These are phyloP conservation scores for Claviceps arundinis DNA, from an alignment of 2,329 filamentous ascomycete genomes.

Conservation along the genomic window DNA sequence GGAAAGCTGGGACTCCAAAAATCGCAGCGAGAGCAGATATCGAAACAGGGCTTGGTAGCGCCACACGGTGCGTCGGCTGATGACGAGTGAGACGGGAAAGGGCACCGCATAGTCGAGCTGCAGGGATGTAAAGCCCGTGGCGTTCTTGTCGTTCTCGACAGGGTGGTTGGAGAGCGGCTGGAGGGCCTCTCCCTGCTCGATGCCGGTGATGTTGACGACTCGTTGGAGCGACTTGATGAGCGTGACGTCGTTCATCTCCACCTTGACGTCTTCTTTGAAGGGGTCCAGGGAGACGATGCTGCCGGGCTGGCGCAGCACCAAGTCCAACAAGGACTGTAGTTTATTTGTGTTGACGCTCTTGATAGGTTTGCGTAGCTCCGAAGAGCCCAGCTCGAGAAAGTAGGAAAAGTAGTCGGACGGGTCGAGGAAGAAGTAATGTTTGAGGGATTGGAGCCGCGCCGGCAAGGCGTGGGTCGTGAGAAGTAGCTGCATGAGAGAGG, in stretches of 20 bases:
- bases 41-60: conserved; percentile 93
- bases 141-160: conserved; percentile 74
- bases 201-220: conserved; percentile 90
- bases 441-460: conserved; percentile 74
- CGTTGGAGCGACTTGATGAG: conserved; percentile 90
- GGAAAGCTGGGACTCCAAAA: conserved; percentile 78
- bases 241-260: conserved; percentile 90
- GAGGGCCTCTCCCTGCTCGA: conserved; percentile 78
- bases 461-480: conserved; percentile 87
- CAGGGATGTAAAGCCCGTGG: conserved; percentile 79
- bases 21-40: conserved; percentile 77
- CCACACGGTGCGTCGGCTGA: conserved; percentile 92
- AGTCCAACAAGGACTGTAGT: conserved; percentile 86
- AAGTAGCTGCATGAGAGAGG: conserved; percentile 78
- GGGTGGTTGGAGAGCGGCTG: conserved; percentile 55
- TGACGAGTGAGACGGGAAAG: conserved; percentile 88
- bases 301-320: conserved; percentile 90
- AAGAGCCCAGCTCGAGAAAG: conserved; percentile 82
- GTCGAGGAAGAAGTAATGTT: conserved; percentile 98
- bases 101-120: conserved; percentile 91
- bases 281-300: conserved; percentile 88
- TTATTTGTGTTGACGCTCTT: conserved; percentile 85
- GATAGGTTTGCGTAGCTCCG: conserved; percentile 81
- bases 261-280: conserved; percentile 96
- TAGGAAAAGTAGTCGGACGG: conserved; percentile 97